These are phyloP conservation scores for Vitis hybrid DNA, from an alignment of 177 flowering plant species.

Conservation along the genomic window DNA sequence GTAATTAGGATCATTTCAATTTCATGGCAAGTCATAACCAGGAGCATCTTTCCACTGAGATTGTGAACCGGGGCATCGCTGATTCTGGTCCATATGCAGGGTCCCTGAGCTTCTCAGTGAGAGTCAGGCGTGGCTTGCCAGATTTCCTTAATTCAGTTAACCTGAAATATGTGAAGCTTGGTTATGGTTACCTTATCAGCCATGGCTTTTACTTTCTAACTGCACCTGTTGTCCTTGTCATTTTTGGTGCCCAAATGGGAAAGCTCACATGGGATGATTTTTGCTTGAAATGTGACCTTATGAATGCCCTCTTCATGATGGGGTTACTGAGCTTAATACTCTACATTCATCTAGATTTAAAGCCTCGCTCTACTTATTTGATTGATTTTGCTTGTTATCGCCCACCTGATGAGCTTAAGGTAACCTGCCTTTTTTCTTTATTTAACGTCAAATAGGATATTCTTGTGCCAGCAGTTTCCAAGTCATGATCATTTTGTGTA, in stretches of 20 bases:
- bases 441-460: no score
- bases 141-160: conserved; percentile 62
- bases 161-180: conserved; percentile 66
- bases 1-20: not conserved
- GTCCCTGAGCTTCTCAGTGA: conserved; percentile 48
- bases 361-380: conserved; percentile 51
- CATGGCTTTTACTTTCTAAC: conserved; percentile 31
- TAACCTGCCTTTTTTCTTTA: conserved; percentile 8
- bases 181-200: conserved; percentile 48
- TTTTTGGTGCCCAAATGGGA: conserved; percentile 29
- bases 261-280: conserved; percentile 28
- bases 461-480: no score
- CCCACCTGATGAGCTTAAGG: conserved; percentile 73
- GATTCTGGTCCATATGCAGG: conserved; percentile 53
- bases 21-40: conserved; percentile 16
- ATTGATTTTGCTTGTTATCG: conserved; percentile 74
- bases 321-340: conserved; percentile 27
- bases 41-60: conserved; percentile 47
- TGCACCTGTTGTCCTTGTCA: conserved; percentile 25
- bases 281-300: conserved; percentile 12
- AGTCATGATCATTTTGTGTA: no score
- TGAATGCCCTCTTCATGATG: conserved; percentile 17
- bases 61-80: conserved; percentile 46
- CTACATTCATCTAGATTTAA: conserved; percentile 28
- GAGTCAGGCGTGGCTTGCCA: conserved; percentile 52